Evolutionary conservation across 2,329 filamentous ascomycete genomes (phyloP).

Genomic region (Helminthosporium solani): DNA sequence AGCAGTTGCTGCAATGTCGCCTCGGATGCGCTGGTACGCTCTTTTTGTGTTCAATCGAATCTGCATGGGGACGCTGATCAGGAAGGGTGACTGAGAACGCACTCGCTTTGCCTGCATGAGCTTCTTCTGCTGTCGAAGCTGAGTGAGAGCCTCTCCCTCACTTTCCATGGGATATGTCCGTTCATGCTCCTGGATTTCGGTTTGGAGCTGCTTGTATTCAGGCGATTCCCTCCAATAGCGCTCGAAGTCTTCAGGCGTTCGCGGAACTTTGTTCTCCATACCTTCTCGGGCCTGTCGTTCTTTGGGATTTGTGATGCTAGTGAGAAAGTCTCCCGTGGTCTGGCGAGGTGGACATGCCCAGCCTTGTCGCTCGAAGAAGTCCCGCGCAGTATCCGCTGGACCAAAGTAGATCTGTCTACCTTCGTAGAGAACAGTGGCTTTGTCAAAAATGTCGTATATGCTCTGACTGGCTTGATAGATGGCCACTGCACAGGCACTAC

Average conservation of each 20-base stretch:
- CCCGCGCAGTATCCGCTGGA: constrained; percentile 57
- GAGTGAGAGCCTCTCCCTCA: constrained; percentile 28
- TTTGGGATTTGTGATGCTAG: constrained; percentile 61
- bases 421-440: constrained; percentile 72
- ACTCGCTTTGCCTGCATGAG: constrained; percentile 55
- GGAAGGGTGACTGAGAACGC: constrained; percentile 58
- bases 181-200: constrained; percentile 56
- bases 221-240: constrained; percentile 55
- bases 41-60: constrained; percentile 33
- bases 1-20: constrained; percentile 33
- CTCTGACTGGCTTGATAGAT: constrained; percentile 56
- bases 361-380: constrained; percentile 68
- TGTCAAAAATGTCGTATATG: constrained; percentile 68
- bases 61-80: constrained; percentile 55
- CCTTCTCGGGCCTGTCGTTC: constrained; percentile 47
- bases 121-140: constrained; percentile 50
- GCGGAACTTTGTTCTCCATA: constrained; percentile 48
- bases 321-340: constrained; percentile 74
- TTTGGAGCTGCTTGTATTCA: constrained; percentile 44
- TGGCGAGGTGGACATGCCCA: constrained; percentile 67
- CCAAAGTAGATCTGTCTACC: constrained; percentile 78
- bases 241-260: constrained; percentile 52
- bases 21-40: constrained; percentile 38
- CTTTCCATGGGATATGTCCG: constrained; percentile 48
- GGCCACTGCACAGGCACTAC: constrained; percentile 56